These are phyloP conservation scores for Trichoderma cornu-damae DNA, from an alignment of 2,329 filamentous ascomycete species.

Conservation along the genomic window DNA sequence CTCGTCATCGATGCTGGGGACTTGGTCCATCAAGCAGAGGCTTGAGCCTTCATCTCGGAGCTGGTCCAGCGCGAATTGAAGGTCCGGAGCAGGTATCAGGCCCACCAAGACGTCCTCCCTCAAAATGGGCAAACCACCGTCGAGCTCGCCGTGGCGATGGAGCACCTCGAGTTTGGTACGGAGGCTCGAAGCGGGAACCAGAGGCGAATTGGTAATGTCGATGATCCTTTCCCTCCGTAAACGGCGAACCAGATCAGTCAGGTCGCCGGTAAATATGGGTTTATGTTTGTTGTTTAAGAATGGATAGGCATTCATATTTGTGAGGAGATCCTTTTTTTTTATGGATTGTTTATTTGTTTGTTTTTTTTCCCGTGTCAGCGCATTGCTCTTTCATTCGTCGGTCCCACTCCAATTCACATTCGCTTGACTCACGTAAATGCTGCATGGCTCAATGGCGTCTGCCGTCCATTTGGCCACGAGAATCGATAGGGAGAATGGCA, in stretches of 20 bases:
- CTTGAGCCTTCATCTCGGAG: conserved; percentile 68
- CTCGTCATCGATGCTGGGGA: conserved; percentile 58
- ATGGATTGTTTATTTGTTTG: no score
- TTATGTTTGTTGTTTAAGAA: conserved; percentile 97
- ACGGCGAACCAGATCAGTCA: conserved; percentile 79
- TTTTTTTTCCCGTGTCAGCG: no score
- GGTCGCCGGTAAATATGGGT: conserved; percentile 80
- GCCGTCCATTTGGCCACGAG: conserved; percentile 98
- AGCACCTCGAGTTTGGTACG: conserved; percentile 76
- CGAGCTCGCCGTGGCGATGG: conserved; percentile 81
- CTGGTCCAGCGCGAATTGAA: conserved; percentile 87
- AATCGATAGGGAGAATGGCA: conserved; percentile 89
- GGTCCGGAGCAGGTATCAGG: conserved; percentile 86
- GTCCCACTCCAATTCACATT: conserved; percentile 38
- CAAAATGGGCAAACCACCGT: conserved; percentile 85
- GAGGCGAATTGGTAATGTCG: conserved; percentile 77
- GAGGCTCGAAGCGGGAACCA: conserved; percentile 71
- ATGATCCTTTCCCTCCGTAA: conserved; percentile 73
- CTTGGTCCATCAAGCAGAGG: conserved; percentile 75
- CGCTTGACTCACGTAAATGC: conserved; percentile 67
- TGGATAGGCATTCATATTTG: conserved; percentile 95
- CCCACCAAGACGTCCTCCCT: conserved; percentile 76
- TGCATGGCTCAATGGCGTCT: conserved; percentile 87
- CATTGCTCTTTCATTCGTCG: neutral
- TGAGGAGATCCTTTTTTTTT: conserved; percentile 67